phyloP scores from a whole-genome alignment of 2,329 filamentous ascomycete species.

The Exophiala calicioides region DNA sequence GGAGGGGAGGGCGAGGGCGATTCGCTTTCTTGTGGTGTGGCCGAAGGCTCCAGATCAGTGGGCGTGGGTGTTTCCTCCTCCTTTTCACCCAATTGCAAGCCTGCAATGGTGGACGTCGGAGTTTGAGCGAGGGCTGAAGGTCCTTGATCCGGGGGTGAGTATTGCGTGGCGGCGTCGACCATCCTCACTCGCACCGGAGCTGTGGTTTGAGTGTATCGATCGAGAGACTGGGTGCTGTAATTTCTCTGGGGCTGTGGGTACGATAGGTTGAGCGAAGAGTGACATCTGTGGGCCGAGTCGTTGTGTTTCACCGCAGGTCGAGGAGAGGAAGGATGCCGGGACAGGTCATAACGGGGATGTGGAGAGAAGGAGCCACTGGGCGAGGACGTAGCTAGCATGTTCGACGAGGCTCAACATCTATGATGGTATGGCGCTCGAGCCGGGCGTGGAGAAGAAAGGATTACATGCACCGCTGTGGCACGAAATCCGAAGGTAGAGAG shows the following conservation, averaged over 20 bases:
- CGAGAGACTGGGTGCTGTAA: conserved; percentile 23
- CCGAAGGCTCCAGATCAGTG: background rate
- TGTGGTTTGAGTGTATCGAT: conserved; percentile 21
- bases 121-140: conserved; percentile 14
- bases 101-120: conserved; percentile 42
- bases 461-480: conserved; percentile 1
- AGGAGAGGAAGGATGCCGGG: conserved; percentile 4
- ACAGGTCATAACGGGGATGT: conserved; percentile 20
- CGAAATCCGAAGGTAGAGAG: background rate
- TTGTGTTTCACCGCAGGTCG: conserved; percentile 7
- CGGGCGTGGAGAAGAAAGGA: conserved; percentile 6
- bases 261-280: conserved; percentile 14
- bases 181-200: conserved; percentile 32
- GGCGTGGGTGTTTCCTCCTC: conserved; percentile 11
- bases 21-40: background rate
- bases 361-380: conserved; percentile 15
- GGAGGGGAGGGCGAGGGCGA: conserved; percentile 3
- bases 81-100: conserved; percentile 20
- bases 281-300: conserved; percentile 11
- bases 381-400: conserved; percentile 32
- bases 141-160: conserved; percentile 40
- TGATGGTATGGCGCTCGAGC: conserved; percentile 9
- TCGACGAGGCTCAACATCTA: conserved; percentile 25
- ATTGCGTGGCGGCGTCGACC: conserved; percentile 57
- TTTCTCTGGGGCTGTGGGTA: conserved; percentile 12